These are phyloP conservation scores for Leccinellum albellum DNA, from an alignment of 768 basidiomycete species.

Conservation along the genomic window DNA sequence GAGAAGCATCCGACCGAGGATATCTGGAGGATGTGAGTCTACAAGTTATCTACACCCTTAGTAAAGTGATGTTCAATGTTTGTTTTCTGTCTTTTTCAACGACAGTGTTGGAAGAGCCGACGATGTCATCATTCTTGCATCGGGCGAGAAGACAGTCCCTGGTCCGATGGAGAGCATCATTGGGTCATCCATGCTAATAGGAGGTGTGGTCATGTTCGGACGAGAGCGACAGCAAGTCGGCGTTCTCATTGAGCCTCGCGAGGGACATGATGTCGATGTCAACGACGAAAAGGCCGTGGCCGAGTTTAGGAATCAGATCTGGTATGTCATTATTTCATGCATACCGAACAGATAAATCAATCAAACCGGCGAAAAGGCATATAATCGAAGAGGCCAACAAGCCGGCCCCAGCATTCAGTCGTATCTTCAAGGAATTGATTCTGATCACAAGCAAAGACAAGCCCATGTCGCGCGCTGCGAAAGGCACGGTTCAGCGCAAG, in stretches of 20 bases:
- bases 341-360: not conserved
- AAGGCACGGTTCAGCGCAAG: constrained; percentile 44
- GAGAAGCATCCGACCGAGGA: constrained; percentile 42
- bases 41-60: not conserved
- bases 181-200: constrained; percentile 16
- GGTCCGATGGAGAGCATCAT: constrained; percentile 28
- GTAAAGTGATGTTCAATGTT: not conserved
- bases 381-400: constrained; percentile 44
- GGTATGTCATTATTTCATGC: constrained; percentile 13
- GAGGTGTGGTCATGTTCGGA: constrained; percentile 34
- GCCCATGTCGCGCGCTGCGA: constrained; percentile 43
- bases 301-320: constrained; percentile 30
- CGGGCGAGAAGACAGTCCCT: constrained; percentile 24
- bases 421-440: constrained; percentile 54
- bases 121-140: constrained; percentile 31
- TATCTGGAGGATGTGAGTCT: constrained; percentile 34
- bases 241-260: constrained; percentile 30
- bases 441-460: constrained; percentile 39
- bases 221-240: constrained; percentile 31
- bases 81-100: not conserved
- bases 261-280: constrained; percentile 16
- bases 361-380: constrained; percentile 25
- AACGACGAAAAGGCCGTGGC: constrained; percentile 21
- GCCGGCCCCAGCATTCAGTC: constrained; percentile 39
- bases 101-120: constrained; percentile 34